Evolutionary conservation across 2,329 filamentous ascomycete genomes (phyloP).

Genomic region (Meredithiella fracta): DNA sequence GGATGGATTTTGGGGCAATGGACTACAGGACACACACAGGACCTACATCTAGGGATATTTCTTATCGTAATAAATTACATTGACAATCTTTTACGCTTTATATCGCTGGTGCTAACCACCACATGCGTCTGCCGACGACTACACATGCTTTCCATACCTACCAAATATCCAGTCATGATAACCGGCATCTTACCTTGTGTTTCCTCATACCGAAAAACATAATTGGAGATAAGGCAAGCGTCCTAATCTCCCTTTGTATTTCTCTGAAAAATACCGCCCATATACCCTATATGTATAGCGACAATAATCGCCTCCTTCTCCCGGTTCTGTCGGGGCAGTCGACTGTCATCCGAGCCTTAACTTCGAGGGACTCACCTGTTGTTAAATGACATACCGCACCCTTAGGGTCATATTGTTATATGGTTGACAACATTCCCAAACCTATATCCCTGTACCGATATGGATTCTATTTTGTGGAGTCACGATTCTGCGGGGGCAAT

Average conservation of each 20-base stretch:
- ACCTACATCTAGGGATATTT: constrained; percentile 2
- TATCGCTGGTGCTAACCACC: not conserved
- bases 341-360: not conserved
- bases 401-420: too few relatives aligned
- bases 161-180: too few relatives aligned
- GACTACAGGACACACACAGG: not conserved
- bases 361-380: not conserved
- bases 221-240: too few relatives aligned
- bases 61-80: not conserved
- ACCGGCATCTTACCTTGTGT: too few relatives aligned
- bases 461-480: not conserved
- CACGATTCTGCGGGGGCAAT: not conserved
- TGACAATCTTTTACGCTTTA: not conserved
- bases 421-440: too few relatives aligned
- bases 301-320: too few relatives aligned
- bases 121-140: not conserved
- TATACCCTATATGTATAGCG: too few relatives aligned
- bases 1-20: not conserved
- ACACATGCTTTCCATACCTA: too few relatives aligned
- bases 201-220: too few relatives aligned
- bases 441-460: not conserved
- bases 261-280: too few relatives aligned
- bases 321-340: not conserved
- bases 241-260: too few relatives aligned
- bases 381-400: constrained; percentile 5